Percentiles rank a stretch among this genome's conserved stretches.
Evolutionary conservation across 2,329 filamentous ascomycete species (phyloP).

Genomic region (Hypoxylon rubiginosum): DNA sequence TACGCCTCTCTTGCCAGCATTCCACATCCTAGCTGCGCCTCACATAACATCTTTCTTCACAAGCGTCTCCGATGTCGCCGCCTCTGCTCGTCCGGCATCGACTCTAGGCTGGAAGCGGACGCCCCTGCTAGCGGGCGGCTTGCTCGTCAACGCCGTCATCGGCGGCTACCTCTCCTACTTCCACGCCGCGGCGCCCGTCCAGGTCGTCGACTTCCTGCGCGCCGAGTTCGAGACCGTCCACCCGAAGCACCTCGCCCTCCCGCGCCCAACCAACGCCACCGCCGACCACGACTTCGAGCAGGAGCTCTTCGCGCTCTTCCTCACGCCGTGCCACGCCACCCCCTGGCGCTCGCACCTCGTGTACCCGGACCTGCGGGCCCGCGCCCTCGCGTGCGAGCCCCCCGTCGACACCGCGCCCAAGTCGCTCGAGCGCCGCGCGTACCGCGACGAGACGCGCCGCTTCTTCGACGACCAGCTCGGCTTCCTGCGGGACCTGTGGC

Average conservation of each 20-base stretch:
- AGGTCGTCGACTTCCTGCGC: conserved; percentile 82
- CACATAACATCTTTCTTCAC: conserved; percentile 76
- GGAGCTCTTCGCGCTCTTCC: conserved; percentile 79
- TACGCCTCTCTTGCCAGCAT: conserved; percentile 88
- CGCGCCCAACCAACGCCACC: conserved; percentile 42
- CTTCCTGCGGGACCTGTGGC: conserved; percentile 72
- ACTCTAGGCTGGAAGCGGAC: conserved; percentile 63
- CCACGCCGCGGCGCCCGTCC: conserved; percentile 85
- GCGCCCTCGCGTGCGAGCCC: conserved; percentile 91
- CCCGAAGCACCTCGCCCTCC: conserved; percentile 55
- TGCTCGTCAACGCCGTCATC: conserved; percentile 77
- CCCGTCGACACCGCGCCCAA: conserved; percentile 76
- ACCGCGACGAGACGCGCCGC: conserved; percentile 89
- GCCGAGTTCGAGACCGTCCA: conserved; percentile 74
- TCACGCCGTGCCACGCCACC: conserved; percentile 96
- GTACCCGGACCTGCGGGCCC: conserved; percentile 79
- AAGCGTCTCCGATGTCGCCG: conserved; percentile 51
- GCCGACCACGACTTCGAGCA: conserved; percentile 49
- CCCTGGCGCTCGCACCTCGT: conserved; percentile 93
- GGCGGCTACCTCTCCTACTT: conserved; percentile 79
- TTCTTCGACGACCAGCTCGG: conserved; percentile 79
- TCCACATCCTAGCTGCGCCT: conserved; percentile 83
- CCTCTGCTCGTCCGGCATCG: conserved; percentile 47
- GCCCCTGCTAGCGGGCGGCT: conserved; percentile 66
- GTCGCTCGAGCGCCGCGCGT: conserved; percentile 71